Conservation (phyloP, 2,329 filamentous ascomycete species). For the Aspergillus udagawae region DNA sequence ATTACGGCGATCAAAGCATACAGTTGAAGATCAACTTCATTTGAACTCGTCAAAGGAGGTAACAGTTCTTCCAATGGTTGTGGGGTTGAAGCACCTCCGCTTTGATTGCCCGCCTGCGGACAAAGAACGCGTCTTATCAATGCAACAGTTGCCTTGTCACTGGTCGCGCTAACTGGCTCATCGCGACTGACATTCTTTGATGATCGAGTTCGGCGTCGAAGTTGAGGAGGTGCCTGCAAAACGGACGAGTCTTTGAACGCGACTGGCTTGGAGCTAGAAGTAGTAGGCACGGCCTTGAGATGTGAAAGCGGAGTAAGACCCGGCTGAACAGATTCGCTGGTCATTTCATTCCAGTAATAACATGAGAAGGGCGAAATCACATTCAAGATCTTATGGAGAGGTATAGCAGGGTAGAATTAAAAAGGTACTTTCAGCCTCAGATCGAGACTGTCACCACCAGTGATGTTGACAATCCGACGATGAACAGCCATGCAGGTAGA, state of each 20-base stretch:
- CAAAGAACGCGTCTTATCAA: conserved; percentile 83
- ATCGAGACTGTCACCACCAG: neutral
- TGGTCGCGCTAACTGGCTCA: conserved; percentile 49
- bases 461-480: conserved; percentile 7
- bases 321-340: conserved; percentile 29
- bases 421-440: conserved; percentile 5
- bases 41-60: conserved; percentile 88
- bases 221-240: conserved; percentile 25
- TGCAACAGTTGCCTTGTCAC: conserved; percentile 72
- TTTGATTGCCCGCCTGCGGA: conserved; percentile 52
- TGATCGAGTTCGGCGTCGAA: conserved; percentile 27
- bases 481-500: neutral
- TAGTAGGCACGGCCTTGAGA: conserved; percentile 34
- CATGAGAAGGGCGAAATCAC: neutral
- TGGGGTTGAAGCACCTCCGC: conserved; percentile 47
- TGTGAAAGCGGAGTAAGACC: conserved; percentile 39
- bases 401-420: neutral
- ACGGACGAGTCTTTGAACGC: conserved; percentile 24
- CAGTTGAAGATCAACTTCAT: conserved; percentile 87
- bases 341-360: conserved; percentile 36
- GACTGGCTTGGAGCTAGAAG: conserved; percentile 34
- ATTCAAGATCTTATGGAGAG: neutral
- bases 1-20: conserved; percentile 91
- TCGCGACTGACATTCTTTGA: conserved; percentile 35
- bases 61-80: conserved; percentile 74